phyloP scores from a whole-genome alignment of 2,329 filamentous ascomycete species.

The Diaporthe australafricana region DNA sequence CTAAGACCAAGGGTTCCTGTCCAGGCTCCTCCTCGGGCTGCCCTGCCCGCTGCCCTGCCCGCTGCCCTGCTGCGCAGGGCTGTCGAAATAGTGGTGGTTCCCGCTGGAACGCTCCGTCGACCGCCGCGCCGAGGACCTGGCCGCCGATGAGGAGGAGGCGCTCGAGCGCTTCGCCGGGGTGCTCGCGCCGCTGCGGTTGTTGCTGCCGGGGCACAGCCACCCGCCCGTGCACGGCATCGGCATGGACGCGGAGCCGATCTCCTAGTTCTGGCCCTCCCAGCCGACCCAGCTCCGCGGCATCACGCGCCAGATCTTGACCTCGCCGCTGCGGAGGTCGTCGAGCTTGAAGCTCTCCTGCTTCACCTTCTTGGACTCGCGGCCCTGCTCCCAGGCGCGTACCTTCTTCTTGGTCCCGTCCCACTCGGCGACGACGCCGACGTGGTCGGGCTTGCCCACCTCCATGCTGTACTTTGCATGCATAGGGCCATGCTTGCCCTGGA shows the following conservation, averaged over 20 bases:
- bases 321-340: conserved; percentile 89
- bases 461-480: conserved; percentile 94
- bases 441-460: conserved; percentile 89
- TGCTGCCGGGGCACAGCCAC: conserved; percentile 17
- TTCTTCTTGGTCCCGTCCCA: conserved; percentile 99
- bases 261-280: conserved; percentile 77
- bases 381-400: conserved; percentile 94
- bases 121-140: conserved; percentile 12
- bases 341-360: conserved; percentile 95
- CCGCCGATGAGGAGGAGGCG: background rate
- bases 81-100: background rate
- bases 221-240: conserved; percentile 26
- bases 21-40: conserved; percentile 15
- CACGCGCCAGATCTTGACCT: conserved; percentile 97
- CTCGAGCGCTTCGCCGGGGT: background rate
- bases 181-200: background rate
- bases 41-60: background rate
- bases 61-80: background rate
- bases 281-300: conserved; percentile 94
- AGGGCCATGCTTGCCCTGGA: conserved; percentile 93
- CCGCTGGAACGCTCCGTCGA: conserved; percentile 14
- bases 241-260: conserved; percentile 28
- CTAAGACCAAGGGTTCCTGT: conserved; percentile 30
- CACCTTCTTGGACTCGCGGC: conserved; percentile 91
- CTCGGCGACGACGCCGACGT: conserved; percentile 91